Conservation (phyloP, 2,329 filamentous ascomycete species). For the Cordyceps pruinosa region DNA sequence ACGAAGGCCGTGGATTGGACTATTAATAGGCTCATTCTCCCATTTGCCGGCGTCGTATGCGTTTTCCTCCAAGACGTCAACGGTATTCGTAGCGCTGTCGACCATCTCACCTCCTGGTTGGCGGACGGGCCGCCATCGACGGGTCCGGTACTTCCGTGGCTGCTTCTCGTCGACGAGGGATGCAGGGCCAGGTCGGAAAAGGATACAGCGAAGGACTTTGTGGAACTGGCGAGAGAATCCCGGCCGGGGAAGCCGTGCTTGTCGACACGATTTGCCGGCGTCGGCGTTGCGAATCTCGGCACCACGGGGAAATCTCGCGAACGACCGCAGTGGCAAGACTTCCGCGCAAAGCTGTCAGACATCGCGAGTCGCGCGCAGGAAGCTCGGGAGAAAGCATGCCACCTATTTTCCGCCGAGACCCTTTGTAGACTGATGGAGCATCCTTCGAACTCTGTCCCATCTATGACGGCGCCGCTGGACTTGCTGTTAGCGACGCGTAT, state of each 20-base stretch:
- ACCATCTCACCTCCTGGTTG: background rate
- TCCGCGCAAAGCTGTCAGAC: background rate
- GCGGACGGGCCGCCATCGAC: background rate
- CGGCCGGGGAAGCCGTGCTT: background rate
- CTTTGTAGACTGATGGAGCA: background rate
- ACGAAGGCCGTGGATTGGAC: background rate
- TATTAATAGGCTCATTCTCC: background rate
- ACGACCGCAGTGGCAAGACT: background rate
- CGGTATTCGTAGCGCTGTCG: background rate
- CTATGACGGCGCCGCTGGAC: background rate
- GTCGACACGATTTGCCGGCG: background rate
- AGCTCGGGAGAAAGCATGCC: background rate
- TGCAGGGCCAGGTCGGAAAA: background rate
- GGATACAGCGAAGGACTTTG: background rate
- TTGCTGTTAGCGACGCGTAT: background rate
- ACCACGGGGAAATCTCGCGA: background rate
- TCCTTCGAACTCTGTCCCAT: background rate
- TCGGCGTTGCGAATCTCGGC: background rate
- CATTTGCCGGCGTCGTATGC: background rate
- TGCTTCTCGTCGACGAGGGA: background rate
- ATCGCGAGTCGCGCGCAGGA: background rate
- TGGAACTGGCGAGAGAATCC: background rate
- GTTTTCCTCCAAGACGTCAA: background rate
- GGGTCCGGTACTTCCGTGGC: background rate
- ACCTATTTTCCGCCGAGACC: background rate